These are phyloP conservation scores for Dothideomycetes sp. DNA, from an alignment of 2,329 filamentous ascomycete genomes.

Conservation along the genomic window DNA sequence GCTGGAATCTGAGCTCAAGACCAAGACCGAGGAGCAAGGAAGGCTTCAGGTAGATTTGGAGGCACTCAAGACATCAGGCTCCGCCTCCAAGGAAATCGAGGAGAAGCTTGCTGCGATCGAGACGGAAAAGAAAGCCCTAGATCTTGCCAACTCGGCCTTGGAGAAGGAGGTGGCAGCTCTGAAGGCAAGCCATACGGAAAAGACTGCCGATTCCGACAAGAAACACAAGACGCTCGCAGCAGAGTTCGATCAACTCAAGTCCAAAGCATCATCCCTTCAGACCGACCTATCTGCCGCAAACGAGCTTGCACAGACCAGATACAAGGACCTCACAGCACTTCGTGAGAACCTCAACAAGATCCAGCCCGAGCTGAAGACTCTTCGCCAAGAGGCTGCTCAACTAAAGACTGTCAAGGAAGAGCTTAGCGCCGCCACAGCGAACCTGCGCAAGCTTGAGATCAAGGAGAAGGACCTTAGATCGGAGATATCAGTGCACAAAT, in stretches of 20 bases:
- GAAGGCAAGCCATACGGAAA: slow-evolving; percentile 36
- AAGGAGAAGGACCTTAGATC: slow-evolving; percentile 70
- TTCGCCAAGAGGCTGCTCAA: slow-evolving; percentile 65
- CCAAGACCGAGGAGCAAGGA: slow-evolving; percentile 8
- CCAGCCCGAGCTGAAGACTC: slow-evolving; percentile 70
- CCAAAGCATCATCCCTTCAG: slow-evolving; percentile 58
- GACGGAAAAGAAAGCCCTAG: slow-evolving; percentile 51
- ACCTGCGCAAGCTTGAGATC: slow-evolving; percentile 67
- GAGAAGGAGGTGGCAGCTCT: slow-evolving; percentile 58
- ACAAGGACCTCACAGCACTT: slow-evolving; percentile 76
- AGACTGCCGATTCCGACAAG: slow-evolving; percentile 37
- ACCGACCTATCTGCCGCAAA: slow-evolving; percentile 79
- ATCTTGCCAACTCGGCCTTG: slow-evolving; percentile 52
- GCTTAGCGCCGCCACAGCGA: slow-evolving; percentile 48
- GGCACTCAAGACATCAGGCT: slow-evolving; percentile 7
- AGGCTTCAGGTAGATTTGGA: slow-evolving; percentile 10
- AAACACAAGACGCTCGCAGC: slow-evolving; percentile 45
- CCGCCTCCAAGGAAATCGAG: slow-evolving; percentile 50
- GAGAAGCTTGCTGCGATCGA: slow-evolving; percentile 29
- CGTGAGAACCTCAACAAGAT: slow-evolving; percentile 71
- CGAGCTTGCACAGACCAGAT: slow-evolving; percentile 74
- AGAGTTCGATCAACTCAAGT: slow-evolving; percentile 62
- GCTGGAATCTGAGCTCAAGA: slow-evolving; percentile 23
- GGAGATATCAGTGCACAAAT: slow-evolving; percentile 60
- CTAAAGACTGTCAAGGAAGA: slow-evolving; percentile 69